Conservation (phyloP, 345 rosid genomes). For the Rhodomyrtus tomentosa region DNA sequence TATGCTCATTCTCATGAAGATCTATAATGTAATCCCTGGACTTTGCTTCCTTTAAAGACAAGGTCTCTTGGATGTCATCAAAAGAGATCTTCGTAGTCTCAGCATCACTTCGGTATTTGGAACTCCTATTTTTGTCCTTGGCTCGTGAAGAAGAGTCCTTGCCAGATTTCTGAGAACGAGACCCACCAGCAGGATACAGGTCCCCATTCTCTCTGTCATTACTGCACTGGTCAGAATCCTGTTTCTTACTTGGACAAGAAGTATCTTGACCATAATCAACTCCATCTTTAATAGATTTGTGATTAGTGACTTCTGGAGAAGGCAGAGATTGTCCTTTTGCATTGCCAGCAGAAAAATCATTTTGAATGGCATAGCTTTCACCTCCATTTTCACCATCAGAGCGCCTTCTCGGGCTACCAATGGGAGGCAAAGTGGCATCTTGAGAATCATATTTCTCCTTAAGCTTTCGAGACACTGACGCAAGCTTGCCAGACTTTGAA, state of each 20-base stretch:
- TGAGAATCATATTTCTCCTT: conserved; percentile 1
- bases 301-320: conserved; percentile 29
- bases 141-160: conserved; percentile 57
- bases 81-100: background rate
- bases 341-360: conserved; percentile 31
- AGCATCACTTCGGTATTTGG: conserved; percentile 8
- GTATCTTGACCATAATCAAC: conserved; percentile 32
- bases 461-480: conserved; percentile 8
- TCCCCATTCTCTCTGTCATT: conserved; percentile 20
- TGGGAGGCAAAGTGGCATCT: background rate
- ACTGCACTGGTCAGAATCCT: conserved; percentile 28
- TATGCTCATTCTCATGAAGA: conserved; percentile 24
- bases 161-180: conserved; percentile 42
- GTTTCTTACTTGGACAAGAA: conserved; percentile 14
- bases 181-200: conserved; percentile 20
- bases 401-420: conserved; percentile 6
- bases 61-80: conserved; percentile 18
- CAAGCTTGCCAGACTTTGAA: conserved; percentile 13
- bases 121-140: conserved; percentile 46
- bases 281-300: conserved; percentile 23
- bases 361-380: background rate
- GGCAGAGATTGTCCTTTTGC: conserved; percentile 10
- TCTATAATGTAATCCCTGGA: conserved; percentile 28
- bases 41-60: conserved; percentile 23
- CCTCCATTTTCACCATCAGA: conserved; percentile 1